Percentiles rank a stretch among this genome's conserved stretches.
Conservation (phyloP, 208 protist genomes). For the Acanthamoeba triangularis region DNA sequence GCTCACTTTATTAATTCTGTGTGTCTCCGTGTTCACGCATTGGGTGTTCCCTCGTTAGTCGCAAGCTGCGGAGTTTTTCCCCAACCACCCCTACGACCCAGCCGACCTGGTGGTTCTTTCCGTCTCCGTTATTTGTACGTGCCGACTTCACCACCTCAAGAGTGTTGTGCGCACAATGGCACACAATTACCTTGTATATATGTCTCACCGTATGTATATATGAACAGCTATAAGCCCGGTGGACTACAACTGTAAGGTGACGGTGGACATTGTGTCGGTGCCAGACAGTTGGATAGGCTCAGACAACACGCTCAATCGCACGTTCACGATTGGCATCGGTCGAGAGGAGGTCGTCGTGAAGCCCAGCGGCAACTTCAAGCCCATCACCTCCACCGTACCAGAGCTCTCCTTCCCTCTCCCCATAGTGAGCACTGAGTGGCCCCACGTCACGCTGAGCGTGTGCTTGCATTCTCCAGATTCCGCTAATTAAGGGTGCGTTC, state of each 20-base stretch:
- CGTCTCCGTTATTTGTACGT: neutral
- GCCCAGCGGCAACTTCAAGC: neutral
- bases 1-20: no score
- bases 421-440: neutral
- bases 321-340: constrained; percentile 21
- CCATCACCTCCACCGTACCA: neutral
- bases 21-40: no score
- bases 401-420: neutral
- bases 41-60: no score
- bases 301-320: neutral
- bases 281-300: neutral
- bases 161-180: neutral
- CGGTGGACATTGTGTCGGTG: neutral
- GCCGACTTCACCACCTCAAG: neutral
- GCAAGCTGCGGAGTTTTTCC: no score
- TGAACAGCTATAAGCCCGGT: neutral
- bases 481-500: neutral
- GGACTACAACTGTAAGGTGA: constrained; percentile 43
- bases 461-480: neutral
- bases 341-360: neutral
- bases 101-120: neutral
- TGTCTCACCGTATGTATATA: no score
- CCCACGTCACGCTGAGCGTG: no score
- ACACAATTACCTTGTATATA: no score
- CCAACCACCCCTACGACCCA: no score